These are phyloP conservation scores for Aspergillus bombycis DNA, from an alignment of 2,329 filamentous ascomycete species.

Conservation along the genomic window DNA sequence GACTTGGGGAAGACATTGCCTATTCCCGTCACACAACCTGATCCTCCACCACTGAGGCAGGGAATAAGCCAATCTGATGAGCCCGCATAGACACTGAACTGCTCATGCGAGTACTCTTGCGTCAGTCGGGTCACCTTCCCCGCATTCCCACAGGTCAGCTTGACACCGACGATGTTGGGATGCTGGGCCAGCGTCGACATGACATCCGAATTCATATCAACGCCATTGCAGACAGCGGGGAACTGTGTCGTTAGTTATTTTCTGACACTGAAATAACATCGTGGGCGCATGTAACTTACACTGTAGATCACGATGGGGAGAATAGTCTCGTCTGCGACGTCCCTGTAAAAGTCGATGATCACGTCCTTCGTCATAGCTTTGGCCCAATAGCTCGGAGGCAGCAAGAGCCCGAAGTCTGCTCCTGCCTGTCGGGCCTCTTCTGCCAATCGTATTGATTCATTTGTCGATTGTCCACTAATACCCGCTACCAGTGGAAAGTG, in stretches of 20 bases:
- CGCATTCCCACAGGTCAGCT: conserved; percentile 37
- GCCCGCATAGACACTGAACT: background rate
- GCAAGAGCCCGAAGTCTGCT: conserved; percentile 42
- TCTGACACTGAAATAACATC: background rate
- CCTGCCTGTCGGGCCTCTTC: conserved; percentile 44
- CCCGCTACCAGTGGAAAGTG: conserved; percentile 47
- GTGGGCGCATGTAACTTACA: conserved; percentile 29
- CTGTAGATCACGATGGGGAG: conserved; percentile 53
- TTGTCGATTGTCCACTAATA: conserved; percentile 42
- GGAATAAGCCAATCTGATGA: background rate
- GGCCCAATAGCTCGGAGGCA: conserved; percentile 48
- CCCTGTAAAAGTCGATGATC: conserved; percentile 40
- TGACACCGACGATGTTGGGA: conserved; percentile 38
- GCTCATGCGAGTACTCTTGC: background rate
- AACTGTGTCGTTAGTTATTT: background rate
- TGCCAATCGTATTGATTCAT: conserved; percentile 46
- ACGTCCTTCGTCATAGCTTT: conserved; percentile 40
- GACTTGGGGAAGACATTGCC: background rate
- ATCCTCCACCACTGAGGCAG: background rate
- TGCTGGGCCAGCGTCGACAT: conserved; percentile 31
- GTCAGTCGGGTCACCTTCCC: background rate
- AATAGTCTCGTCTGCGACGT: conserved; percentile 40
- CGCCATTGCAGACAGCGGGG: conserved; percentile 35
- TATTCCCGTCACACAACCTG: background rate
- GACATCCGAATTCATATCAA: conserved; percentile 47